Evolutionary conservation across 2,329 filamentous ascomycete genomes (phyloP).

Genomic region (Penicillium olsonii): DNA sequence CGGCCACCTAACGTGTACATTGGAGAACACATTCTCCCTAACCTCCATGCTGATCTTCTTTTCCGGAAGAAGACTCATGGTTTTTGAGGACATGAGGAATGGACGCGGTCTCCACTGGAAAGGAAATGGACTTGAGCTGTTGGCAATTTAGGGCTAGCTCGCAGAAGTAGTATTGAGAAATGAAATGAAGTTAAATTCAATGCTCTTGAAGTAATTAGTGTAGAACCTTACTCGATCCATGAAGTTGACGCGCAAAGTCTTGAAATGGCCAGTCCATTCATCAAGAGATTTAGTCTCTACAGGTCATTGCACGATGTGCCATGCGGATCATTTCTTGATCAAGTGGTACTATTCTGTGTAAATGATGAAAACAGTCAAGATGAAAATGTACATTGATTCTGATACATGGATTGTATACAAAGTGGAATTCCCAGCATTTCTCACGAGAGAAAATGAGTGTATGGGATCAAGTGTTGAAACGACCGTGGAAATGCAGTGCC

Average conservation of each 20-base stretch:
- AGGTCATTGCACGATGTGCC: no score
- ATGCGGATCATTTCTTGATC: no score
- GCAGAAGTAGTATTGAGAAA: no score
- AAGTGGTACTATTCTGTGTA: no score
- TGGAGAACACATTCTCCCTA: constrained; percentile 34
- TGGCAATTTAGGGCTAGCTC: no score
- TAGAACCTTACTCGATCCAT: no score
- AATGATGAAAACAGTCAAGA: neutral
- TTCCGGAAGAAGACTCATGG: constrained; percentile 22
- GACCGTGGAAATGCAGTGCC: constrained; percentile 15
- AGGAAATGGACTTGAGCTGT: no score
- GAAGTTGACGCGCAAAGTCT: no score
- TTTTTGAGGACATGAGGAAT: neutral
- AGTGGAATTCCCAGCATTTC: constrained; percentile 7
- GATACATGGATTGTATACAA: constrained; percentile 15
- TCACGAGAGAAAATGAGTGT: constrained; percentile 6
- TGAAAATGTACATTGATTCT: constrained; percentile 11
- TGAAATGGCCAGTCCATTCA: no score
- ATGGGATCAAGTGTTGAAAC: constrained; percentile 29
- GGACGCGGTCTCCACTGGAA: neutral
- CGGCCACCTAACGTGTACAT: constrained; percentile 26
- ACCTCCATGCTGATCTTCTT: constrained; percentile 20
- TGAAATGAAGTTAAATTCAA: no score
- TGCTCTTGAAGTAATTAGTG: no score
- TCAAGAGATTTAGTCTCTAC: no score